Evolutionary conservation across 805 yeast genomes (phyloP).

Genomic region (Kockiozyma suomiensis): DNA sequence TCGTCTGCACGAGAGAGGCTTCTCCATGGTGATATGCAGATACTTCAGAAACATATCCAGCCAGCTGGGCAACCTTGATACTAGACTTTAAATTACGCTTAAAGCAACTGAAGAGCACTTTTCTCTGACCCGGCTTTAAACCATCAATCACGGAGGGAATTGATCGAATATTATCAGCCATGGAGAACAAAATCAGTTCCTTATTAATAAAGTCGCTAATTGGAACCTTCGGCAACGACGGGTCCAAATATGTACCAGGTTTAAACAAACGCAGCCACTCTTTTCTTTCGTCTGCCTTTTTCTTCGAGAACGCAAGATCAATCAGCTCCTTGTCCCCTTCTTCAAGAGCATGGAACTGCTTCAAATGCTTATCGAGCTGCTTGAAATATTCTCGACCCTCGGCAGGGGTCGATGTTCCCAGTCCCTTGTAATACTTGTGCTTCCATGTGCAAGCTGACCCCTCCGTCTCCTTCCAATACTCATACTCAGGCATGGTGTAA

Average conservation of each 20-base stretch:
- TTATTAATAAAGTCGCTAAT: slow-evolving; percentile 93
- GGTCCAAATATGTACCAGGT: slow-evolving; percentile 92
- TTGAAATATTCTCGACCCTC: slow-evolving; percentile 90
- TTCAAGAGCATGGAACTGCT: slow-evolving; percentile 78
- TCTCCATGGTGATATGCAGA: slow-evolving; percentile 98
- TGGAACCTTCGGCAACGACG: slow-evolving; percentile 73
- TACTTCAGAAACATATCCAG: slow-evolving; percentile 83
- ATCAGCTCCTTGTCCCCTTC: slow-evolving; percentile 71
- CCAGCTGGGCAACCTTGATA: slow-evolving; percentile 86
- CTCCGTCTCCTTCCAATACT: slow-evolving; percentile 85
- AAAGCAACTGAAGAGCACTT: slow-evolving; percentile 85
- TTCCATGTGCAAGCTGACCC: slow-evolving; percentile 78
- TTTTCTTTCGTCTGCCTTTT: slow-evolving; percentile 94
- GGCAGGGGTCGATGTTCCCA: slow-evolving; percentile 86
- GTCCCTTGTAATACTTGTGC: slow-evolving; percentile 95
- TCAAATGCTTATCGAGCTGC: slow-evolving; percentile 81
- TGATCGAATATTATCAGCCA: slow-evolving; percentile 95
- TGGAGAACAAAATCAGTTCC: slow-evolving; percentile 89
- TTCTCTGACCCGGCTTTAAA: slow-evolving; percentile 95
- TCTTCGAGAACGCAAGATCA: slow-evolving; percentile 92
- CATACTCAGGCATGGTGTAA: slow-evolving; percentile 95
- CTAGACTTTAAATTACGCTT: slow-evolving; percentile 75
- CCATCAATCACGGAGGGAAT: slow-evolving; percentile 95
- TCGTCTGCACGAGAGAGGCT: slow-evolving; percentile 80
- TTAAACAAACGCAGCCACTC: slow-evolving; percentile 91